Conservation (phyloP, 2,329 filamentous ascomycete species). For the Penicillium rolfsii region DNA sequence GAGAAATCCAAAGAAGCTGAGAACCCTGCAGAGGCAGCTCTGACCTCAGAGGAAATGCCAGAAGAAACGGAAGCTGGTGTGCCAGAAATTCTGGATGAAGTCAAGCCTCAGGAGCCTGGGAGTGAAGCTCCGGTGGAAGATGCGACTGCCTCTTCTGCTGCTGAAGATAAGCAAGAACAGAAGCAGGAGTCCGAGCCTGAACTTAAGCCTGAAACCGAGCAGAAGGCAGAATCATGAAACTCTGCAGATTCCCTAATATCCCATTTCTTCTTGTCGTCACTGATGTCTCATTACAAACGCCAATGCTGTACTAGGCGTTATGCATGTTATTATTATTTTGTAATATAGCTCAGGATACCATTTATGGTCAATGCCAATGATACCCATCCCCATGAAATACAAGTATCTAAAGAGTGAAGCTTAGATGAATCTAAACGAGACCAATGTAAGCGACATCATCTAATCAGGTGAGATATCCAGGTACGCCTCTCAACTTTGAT, state of each 20-base stretch:
- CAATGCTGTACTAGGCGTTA: conserved; percentile 10
- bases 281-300: conserved; percentile 15
- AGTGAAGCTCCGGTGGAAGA: conserved; percentile 11
- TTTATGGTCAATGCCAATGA: conserved; percentile 33
- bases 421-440: neutral
- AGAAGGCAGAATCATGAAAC: conserved; percentile 19
- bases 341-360: conserved; percentile 31
- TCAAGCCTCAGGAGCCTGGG: neutral
- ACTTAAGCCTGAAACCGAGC: conserved; percentile 13
- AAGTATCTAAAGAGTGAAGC: neutral
- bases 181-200: conserved; percentile 14
- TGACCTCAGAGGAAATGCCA: neutral
- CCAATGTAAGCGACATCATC: neutral
- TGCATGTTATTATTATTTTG: conserved; percentile 23
- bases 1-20: conserved; percentile 6
- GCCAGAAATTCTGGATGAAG: conserved; percentile 15
- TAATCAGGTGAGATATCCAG: neutral
- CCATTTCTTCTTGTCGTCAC: neutral
- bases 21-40: conserved; percentile 9
- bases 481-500: neutral
- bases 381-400: conserved; percentile 26
- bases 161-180: conserved; percentile 16
- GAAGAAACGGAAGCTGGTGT: conserved; percentile 5
- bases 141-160: conserved; percentile 13
- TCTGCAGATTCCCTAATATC: conserved; percentile 5